Evolutionary conservation across 768 basidiomycete species (phyloP), one percentile per base, ranked within the genome.

Genomic region (Mycena polygramma): DNA sequence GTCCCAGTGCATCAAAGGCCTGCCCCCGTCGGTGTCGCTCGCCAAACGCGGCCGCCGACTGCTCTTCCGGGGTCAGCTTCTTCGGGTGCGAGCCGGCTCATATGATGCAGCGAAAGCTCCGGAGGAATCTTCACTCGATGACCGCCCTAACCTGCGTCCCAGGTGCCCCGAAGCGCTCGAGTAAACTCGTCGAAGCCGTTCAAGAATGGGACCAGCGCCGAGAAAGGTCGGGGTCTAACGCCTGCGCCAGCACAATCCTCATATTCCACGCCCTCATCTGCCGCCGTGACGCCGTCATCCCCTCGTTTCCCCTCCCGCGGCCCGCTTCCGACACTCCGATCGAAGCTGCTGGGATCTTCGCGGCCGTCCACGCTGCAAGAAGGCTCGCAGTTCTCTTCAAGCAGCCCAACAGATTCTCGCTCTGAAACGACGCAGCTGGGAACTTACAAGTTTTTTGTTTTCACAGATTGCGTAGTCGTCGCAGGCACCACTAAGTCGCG

Each of bases 41-140:
- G 91, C 92, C 1, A 84, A 83, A 36, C 85, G 95, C 49, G 94
- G 94, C 67, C 87, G 96, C n/a, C 83, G 91, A 48, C 83, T 97
- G 15, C 81, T 96, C 46, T 86, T 88, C 65, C 90, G 91, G 71
- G 95, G 94, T 19, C 78, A 83, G 3, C 80, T 95, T 9, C 77
- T 82, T 11, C 82, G 87, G 17, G 54, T 66, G 9, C 53, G n/a
- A 19, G 17, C 36, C 13, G 70, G 63, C n/a, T n/a, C n/a, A 26
- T 14, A 24, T 22, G 49, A 36, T 37, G 7, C 63, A 54, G 36
- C 26, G 22, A 45, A 48, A 37, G 5, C 48, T 5, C 52, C 41
- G 17, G 30, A 17, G n/a, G 36, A 60, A 35, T 45, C 66, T 6
- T 19, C 46, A 30, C 39, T 51, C 24, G 45, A 61, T 22, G 63